Evolutionary conservation across 768 basidiomycete species (phyloP).

Genomic region (Hebeloma cylindrosporum): DNA sequence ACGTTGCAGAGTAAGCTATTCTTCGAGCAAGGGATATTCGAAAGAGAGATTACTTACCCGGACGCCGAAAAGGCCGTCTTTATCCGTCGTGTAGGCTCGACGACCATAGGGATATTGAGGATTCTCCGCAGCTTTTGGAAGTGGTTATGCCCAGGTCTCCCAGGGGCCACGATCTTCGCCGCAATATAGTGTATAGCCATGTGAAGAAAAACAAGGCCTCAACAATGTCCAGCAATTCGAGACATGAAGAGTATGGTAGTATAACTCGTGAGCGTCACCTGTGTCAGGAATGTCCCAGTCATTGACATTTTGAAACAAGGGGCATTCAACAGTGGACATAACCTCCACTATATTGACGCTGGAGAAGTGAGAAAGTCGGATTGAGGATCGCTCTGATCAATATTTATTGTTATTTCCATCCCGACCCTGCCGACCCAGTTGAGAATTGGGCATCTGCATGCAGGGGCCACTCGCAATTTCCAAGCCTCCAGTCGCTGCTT

Average conservation of each 20-base stretch:
- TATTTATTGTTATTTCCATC: too few relatives aligned
- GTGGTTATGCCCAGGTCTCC: not conserved
- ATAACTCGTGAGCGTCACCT: not conserved
- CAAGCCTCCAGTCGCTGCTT: too few relatives aligned
- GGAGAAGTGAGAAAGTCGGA: too few relatives aligned
- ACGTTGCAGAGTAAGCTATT: not conserved
- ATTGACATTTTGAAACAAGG: not conserved
- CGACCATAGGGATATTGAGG: not conserved
- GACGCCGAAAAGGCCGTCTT: not conserved
- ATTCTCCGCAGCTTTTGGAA: not conserved
- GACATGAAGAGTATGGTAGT: not conserved
- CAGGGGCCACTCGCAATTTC: too few relatives aligned
- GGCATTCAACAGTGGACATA: too few relatives aligned
- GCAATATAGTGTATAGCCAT: slow-evolving; percentile 12
- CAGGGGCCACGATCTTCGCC: not conserved
- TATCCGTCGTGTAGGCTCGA: not conserved
- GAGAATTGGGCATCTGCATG: too few relatives aligned
- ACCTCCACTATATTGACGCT: too few relatives aligned
- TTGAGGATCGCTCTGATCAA: too few relatives aligned
- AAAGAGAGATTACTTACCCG: not conserved
- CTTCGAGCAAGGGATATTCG: not conserved
- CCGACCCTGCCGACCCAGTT: too few relatives aligned
- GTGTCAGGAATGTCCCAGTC: not conserved
- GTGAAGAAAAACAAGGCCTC: slow-evolving; percentile 12
- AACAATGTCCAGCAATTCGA: slow-evolving; percentile 10